Conservation (phyloP, 1,284 basidiomycete genomes). For the Pseudozyma flocculosa region DNA sequence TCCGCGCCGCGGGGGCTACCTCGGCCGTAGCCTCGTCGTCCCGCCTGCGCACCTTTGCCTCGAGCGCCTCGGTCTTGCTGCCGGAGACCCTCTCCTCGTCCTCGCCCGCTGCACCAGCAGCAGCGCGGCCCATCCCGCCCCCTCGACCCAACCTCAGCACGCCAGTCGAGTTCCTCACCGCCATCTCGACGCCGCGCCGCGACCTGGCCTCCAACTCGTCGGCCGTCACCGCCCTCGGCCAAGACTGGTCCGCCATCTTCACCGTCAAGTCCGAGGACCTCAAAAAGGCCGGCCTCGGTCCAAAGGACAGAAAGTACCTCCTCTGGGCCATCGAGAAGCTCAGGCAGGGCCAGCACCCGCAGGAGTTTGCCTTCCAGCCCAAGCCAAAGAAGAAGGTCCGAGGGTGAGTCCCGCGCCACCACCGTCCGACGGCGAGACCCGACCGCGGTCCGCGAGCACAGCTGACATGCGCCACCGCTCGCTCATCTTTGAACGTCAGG, state of each 20-base stretch:
- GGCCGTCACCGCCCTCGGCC: slow-evolving; percentile 56
- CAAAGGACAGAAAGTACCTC: slow-evolving; percentile 73
- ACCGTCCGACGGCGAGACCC: no score
- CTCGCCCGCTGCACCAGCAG: no score
- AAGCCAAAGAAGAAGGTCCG: slow-evolving; percentile 72
- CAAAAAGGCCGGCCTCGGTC: slow-evolving; percentile 68
- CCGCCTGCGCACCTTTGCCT: background rate
- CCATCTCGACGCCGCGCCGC: slow-evolving; percentile 70
- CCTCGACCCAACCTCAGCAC: background rate
- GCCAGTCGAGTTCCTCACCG: slow-evolving; percentile 65
- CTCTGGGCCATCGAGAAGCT: slow-evolving; percentile 80
- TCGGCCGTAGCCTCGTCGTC: background rate
- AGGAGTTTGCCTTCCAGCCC: slow-evolving; percentile 67
- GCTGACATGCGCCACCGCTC: background rate
- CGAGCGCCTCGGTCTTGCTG: background rate
- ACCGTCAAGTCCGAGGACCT: slow-evolving; percentile 65
- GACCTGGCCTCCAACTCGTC: slow-evolving; percentile 62
- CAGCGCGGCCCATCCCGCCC: background rate
- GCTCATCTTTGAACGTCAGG: slow-evolving; percentile 3
- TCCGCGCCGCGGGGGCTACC: no score
- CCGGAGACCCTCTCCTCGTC: background rate
- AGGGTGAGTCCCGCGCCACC: slow-evolving; percentile 55
- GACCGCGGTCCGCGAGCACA: no score
- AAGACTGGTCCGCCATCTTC: slow-evolving; percentile 72
- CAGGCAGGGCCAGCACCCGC: slow-evolving; percentile 65